These are phyloP conservation scores for Bipolaris victoriae DNA, from an alignment of 2,329 filamentous ascomycete species.

Conservation along the genomic window DNA sequence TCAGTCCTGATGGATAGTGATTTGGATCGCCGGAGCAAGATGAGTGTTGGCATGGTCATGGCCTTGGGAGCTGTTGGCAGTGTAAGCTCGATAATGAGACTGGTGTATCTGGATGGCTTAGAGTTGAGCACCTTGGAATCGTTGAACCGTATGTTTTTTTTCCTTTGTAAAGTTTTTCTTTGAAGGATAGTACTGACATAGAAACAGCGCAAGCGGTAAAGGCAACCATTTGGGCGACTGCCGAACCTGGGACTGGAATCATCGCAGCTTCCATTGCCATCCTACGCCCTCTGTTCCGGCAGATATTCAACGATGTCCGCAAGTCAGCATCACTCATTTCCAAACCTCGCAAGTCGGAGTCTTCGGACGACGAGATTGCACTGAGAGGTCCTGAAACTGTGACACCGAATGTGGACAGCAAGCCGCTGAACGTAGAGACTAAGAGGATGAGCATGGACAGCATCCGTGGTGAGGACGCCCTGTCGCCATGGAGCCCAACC, in stretches of 20 bases:
- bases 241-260: conserved; percentile 59
- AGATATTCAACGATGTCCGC: conserved; percentile 29
- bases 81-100: conserved; percentile 39
- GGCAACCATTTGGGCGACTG: conserved; percentile 54
- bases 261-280: conserved; percentile 57
- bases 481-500: conserved; percentile 31
- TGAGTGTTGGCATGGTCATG: conserved; percentile 55
- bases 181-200: conserved; percentile 9
- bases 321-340: conserved; percentile 23
- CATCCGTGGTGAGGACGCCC: background rate
- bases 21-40: conserved; percentile 53
- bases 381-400: conserved; percentile 19
- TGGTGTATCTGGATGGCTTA: conserved; percentile 41
- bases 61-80: conserved; percentile 50
- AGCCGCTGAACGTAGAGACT: no score
- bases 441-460: conserved; percentile 16
- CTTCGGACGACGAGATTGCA: conserved; percentile 18
- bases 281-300: conserved; percentile 53
- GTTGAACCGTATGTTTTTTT: conserved; percentile 15
- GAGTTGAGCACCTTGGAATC: conserved; percentile 17
- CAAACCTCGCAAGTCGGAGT: conserved; percentile 17
- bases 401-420: conserved; percentile 10
- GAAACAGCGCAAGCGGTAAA: conserved; percentile 42
- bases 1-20: conserved; percentile 49
- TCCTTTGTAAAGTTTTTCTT: background rate